Conservation (phyloP, 2,329 filamentous ascomycete species). For the Mycogone perniciosa region DNA sequence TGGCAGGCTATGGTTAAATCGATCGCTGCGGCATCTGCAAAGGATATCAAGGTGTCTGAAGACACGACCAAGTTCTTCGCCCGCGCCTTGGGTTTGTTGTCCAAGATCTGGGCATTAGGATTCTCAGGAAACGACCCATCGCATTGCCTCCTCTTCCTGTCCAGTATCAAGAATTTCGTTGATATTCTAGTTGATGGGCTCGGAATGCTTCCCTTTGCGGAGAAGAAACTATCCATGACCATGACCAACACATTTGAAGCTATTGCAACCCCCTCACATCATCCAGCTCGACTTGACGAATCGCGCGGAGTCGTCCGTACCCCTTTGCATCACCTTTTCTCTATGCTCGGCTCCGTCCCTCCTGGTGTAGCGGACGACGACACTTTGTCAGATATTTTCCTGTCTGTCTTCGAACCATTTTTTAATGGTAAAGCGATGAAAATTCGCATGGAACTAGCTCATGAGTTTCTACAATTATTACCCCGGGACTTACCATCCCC, state of each 20-base stretch:
- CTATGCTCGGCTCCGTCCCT: slow-evolving; percentile 49
- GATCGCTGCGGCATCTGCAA: slow-evolving; percentile 62
- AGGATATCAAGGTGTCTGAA: slow-evolving; percentile 82
- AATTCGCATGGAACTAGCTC: slow-evolving; percentile 39
- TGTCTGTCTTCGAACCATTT: slow-evolving; percentile 52
- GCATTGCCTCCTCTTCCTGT: slow-evolving; percentile 45
- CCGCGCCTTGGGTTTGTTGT: slow-evolving; percentile 61
- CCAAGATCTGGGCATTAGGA: slow-evolving; percentile 55
- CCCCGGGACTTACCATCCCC: slow-evolving; percentile 40
- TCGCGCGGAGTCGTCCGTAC: slow-evolving; percentile 45
- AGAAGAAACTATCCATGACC: slow-evolving; percentile 49
- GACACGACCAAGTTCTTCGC: slow-evolving; percentile 79
- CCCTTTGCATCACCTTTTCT: slow-evolving; percentile 60
- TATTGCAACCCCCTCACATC: slow-evolving; percentile 60
- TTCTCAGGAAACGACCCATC: slow-evolving; percentile 37
- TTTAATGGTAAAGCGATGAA: slow-evolving; percentile 43
- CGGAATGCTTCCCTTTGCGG: slow-evolving; percentile 56
- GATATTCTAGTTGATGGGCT: slow-evolving; percentile 44
- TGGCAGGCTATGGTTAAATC: slow-evolving; percentile 58
- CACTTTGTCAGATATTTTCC: slow-evolving; percentile 39
- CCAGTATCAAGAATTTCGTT: slow-evolving; percentile 46
- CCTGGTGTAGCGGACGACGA: slow-evolving; percentile 42
- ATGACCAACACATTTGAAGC: slow-evolving; percentile 53
- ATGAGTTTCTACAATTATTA: slow-evolving; percentile 45
- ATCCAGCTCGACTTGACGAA: slow-evolving; percentile 47